Evolutionary conservation across 2,329 filamentous ascomycete species (phyloP).

Genomic region (Hypoxylon sp.): DNA sequence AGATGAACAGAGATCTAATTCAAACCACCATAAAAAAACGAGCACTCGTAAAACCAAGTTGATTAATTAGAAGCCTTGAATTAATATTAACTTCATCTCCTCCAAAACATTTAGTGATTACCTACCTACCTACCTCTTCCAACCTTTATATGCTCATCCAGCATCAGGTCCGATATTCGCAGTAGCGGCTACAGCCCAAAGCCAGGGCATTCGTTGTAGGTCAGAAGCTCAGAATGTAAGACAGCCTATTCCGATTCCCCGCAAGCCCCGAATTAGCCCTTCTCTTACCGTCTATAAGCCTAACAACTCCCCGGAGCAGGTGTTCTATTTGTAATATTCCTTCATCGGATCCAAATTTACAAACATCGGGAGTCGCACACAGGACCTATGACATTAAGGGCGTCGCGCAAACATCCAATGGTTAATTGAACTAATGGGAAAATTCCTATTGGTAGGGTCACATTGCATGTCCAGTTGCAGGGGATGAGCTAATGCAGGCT

Average conservation of each 20-base stretch:
- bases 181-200: conserved; percentile 4
- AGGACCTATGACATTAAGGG: conserved; percentile 36
- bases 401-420: conserved; percentile 13
- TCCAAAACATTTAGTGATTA: not conserved
- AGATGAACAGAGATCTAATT: not conserved
- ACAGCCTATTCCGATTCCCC: not conserved
- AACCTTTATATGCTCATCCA: not conserved
- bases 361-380: conserved; percentile 20
- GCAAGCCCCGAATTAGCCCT: not conserved
- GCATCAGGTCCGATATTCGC: conserved; percentile 22
- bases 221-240: not conserved
- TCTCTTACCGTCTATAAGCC: conserved; percentile 11
- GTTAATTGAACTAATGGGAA: not conserved
- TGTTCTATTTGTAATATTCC: conserved; percentile 6
- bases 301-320: not conserved
- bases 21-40: not conserved
- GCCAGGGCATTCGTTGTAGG: not conserved
- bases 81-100: not conserved
- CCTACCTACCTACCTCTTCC: conserved; percentile 2
- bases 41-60: not conserved
- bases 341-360: conserved; percentile 28
- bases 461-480: conserved; percentile 27
- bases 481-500: conserved; percentile 20
- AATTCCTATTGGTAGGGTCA: conserved; percentile 21
- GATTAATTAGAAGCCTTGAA: not conserved